These are phyloP conservation scores for Xylaria sp. DNA, from an alignment of 2,329 filamentous ascomycete genomes.

Conservation along the genomic window DNA sequence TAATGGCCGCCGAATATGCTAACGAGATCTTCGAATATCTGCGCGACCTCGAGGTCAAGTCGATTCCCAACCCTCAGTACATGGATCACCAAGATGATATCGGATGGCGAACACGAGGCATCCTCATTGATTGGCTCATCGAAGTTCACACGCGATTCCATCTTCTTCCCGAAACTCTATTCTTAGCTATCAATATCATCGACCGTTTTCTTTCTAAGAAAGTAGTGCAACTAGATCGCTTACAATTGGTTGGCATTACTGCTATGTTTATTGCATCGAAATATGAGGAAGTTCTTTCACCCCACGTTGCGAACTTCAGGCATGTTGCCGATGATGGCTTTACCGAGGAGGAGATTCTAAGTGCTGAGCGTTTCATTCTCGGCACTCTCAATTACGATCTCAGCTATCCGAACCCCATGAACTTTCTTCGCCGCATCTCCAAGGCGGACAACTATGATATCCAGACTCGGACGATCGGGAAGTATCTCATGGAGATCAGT, in stretches of 20 bases:
- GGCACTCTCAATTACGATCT: slow-evolving; percentile 93
- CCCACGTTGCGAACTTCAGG: slow-evolving; percentile 96
- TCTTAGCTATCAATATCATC: slow-evolving; percentile 97
- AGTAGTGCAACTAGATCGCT: slow-evolving; percentile 93
- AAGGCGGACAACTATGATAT: slow-evolving; percentile 99
- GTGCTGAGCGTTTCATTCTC: slow-evolving; percentile 95
- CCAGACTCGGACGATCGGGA: slow-evolving; percentile 94
- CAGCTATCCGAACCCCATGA: slow-evolving; percentile 99
- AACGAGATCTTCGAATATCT: slow-evolving; percentile 98
- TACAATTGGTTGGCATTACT: slow-evolving; percentile 96
- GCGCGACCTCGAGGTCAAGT: slow-evolving; percentile 81
- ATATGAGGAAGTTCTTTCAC: slow-evolving; percentile 97
- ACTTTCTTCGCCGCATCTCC: slow-evolving; percentile 97
- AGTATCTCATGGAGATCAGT: slow-evolving; percentile 98
- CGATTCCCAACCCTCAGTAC: slow-evolving; percentile 88
- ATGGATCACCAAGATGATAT: slow-evolving; percentile 95
- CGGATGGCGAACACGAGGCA: slow-evolving; percentile 98
- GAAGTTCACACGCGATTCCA: slow-evolving; percentile 98
- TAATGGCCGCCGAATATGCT: slow-evolving; percentile 98
- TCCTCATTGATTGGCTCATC: slow-evolving; percentile 97
- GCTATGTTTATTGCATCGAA: slow-evolving; percentile 99
- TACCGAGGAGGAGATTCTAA: slow-evolving; percentile 92
- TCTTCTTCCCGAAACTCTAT: slow-evolving; percentile 93
- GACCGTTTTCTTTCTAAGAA: slow-evolving; percentile 97
- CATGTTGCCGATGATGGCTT: slow-evolving; percentile 98